phyloP scores from a whole-genome alignment of 306 rosid genomes.

The Cucurbita moschata region DNA sequence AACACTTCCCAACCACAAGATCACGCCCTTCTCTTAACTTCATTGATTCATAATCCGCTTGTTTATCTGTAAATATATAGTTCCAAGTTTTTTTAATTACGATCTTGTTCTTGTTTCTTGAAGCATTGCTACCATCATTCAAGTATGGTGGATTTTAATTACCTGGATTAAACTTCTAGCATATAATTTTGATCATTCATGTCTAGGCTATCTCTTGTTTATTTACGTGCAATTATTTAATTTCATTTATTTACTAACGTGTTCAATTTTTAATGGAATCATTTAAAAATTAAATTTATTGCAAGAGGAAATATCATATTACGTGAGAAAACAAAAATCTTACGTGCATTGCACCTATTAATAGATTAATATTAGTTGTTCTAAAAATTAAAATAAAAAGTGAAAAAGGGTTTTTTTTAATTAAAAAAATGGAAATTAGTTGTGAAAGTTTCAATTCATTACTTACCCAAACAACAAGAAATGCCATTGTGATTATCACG shows the following conservation, averaged over 20 bases:
- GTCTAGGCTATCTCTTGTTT: neutral
- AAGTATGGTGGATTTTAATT: neutral
- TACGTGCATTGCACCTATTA: neutral
- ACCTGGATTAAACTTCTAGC: neutral
- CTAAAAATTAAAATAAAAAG: constrained; percentile 1
- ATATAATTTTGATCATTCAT: neutral
- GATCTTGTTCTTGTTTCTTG: neutral
- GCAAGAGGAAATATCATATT: neutral
- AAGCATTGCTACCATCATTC: neutral
- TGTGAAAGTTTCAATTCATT: constrained; percentile 16
- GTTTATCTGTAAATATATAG: neutral
- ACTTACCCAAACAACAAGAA: constrained; percentile 50
- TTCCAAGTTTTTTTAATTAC: neutral
- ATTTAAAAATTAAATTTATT: neutral
- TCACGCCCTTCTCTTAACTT: neutral
- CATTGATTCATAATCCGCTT: neutral
- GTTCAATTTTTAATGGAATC: neutral
- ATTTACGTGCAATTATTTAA: neutral
- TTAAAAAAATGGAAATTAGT: constrained; percentile 10
- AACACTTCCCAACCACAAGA: constrained; percentile 19
- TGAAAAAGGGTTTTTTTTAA: constrained; percentile 4
- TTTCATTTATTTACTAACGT: neutral
- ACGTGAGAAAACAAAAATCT: neutral
- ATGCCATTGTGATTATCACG: constrained; percentile 48
- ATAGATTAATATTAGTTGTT: neutral